Evolutionary conservation across 2,329 filamentous ascomycete genomes (phyloP), one percentile per base, ranked within the genome.

Genomic region (Aspergillus viridinutans): DNA sequence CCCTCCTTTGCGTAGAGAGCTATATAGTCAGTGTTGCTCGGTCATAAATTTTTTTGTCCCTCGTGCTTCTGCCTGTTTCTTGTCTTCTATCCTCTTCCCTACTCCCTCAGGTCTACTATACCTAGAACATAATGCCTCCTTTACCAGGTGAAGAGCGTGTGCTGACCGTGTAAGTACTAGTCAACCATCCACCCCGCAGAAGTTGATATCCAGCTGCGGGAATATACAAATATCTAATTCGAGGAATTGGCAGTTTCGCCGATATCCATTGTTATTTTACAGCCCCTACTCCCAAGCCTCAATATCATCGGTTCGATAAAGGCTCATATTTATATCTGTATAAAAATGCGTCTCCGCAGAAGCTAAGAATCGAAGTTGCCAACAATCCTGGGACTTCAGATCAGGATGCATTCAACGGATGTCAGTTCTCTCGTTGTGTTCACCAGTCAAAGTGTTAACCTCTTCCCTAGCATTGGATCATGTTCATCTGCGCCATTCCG

Each of bases 241-340:
- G 52, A 62, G 23, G 10, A 29, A 38, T 50, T 29, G 52, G 12
- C 62, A 88, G 85, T 64, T 87, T 85, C 66, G 81, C 82, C 57
- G 85, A 88, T 67, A 76, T 86, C 45, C 85, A 87, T 69, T 86
- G 85, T 68, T 86, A 83, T 71, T 85, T 87, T 70, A 78, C 79
- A 59, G 74, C 80, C 17, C 85, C 85, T 3, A 75, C 74, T 3
- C 75, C 79, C 40, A 82, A 78, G 56, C 83, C 85, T 45, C 71
- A 76, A 38, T 81, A 85, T 62, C 83, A 87, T 68, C 83, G 85
- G 51, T 87, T 88, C 71, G 83, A 85, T 64, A 85, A 84, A 65
- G 78, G 81, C 58, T 86, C 83, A 50, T 87, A 88, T 72, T 75
- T 87, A 59, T 88, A 87, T 70, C 72, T 88, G 53, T 86, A 85